Conservation (phyloP, 2,329 filamentous ascomycete species). For the Exophiala sp. region DNA sequence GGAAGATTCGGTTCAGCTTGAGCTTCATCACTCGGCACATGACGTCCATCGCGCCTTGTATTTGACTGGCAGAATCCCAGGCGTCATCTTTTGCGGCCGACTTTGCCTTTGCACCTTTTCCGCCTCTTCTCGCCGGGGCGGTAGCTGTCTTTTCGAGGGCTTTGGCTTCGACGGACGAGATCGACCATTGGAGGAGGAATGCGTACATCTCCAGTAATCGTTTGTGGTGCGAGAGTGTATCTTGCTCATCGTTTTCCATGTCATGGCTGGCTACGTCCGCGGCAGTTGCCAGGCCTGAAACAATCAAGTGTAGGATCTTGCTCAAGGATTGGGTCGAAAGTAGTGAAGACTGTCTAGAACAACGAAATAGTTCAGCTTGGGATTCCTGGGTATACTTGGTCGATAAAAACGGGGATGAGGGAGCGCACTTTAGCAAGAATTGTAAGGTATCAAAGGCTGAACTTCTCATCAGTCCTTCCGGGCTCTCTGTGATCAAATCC, state of each 20-base stretch:
- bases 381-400: constrained; percentile 35
- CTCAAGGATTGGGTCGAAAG: constrained; percentile 77
- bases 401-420: constrained; percentile 36
- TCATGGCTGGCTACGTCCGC: constrained; percentile 80
- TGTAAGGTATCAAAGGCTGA: constrained; percentile 86
- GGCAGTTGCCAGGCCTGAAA: constrained; percentile 77
- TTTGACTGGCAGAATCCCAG: constrained; percentile 85
- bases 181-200: constrained; percentile 90
- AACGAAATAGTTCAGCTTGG: constrained; percentile 58
- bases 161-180: constrained; percentile 89
- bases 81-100: constrained; percentile 61
- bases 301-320: constrained; percentile 87
- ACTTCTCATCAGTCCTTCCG: constrained; percentile 75
- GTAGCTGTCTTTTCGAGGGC: constrained; percentile 80
- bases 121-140: constrained; percentile 64
- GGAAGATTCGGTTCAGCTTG: constrained; percentile 85
- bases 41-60: constrained; percentile 80
- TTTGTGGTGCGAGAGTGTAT: constrained; percentile 79
- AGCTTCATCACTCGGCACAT: constrained; percentile 96
- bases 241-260: constrained; percentile 86
- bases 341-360: constrained; percentile 70
- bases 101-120: constrained; percentile 68
- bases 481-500: constrained; percentile 84
- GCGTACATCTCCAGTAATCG: constrained; percentile 87
- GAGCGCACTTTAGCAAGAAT: constrained; percentile 90